These are phyloP conservation scores for Aspergillus ostianus DNA, from an alignment of 495 filamentous ascomycete species.

Conservation along the genomic window DNA sequence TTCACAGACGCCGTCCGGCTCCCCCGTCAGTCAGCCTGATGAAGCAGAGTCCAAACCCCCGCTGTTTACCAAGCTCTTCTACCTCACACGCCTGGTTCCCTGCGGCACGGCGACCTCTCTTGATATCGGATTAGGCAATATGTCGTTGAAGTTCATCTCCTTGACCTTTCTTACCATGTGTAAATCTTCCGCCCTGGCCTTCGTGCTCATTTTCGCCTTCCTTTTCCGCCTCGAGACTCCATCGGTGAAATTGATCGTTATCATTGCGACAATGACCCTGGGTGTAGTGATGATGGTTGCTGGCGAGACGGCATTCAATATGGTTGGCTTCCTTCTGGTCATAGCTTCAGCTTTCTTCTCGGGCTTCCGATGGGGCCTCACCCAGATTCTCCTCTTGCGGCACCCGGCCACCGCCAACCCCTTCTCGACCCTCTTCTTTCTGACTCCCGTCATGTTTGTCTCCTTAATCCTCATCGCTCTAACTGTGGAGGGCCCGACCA, in stretches of 20 bases:
- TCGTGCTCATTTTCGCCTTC: constrained; percentile 95
- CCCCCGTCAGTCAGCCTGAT: constrained; percentile 40
- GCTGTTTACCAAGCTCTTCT: constrained; percentile 85
- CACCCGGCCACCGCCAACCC: constrained; percentile 96
- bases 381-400: constrained; percentile 90
- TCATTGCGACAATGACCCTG: constrained; percentile 89
- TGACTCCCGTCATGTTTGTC: constrained; percentile 94
- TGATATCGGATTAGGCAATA: constrained; percentile 96
- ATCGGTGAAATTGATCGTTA: constrained; percentile 77
- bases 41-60: constrained; percentile 54
- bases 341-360: constrained; percentile 93
- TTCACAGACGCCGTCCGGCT: constrained; percentile 46
- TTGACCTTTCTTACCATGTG: constrained; percentile 99
- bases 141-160: constrained; percentile 90
- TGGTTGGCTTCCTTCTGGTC: constrained; percentile 85
- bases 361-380: constrained; percentile 95
- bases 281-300: constrained; percentile 99
- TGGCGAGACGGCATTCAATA: constrained; percentile 88
- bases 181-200: constrained; percentile 93
- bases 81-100: constrained; percentile 86
- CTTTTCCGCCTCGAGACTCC: constrained; percentile 87
- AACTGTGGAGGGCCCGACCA: constrained; percentile 75
- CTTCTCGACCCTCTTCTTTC: constrained; percentile 94
- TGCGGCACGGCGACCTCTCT: constrained; percentile 92
- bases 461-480: constrained; percentile 77